Conservation (phyloP, 106 monocot species). For the Dioscorea zingiberensis region DNA sequence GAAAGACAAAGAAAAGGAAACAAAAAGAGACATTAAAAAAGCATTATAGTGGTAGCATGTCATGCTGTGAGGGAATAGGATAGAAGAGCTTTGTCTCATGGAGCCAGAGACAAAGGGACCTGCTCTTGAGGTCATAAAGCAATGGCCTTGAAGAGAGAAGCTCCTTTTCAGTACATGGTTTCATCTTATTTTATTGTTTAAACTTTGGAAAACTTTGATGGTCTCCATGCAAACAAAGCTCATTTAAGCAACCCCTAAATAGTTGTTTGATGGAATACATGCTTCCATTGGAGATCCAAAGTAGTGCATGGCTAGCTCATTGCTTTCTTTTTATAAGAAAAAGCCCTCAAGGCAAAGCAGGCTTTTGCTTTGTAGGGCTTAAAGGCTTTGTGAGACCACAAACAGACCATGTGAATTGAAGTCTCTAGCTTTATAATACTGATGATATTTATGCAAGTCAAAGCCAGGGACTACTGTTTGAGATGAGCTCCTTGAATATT, state of each 20-base stretch:
- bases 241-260: background rate
- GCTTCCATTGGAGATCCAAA: conserved; percentile 9
- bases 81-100: conserved; percentile 2
- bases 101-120: conserved; percentile 19
- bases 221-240: conserved; percentile 1
- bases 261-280: background rate
- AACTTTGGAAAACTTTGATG: no score
- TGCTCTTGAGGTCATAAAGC: conserved; percentile 10
- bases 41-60: conserved; percentile 7
- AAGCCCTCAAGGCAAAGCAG: conserved; percentile 6
- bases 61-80: conserved; percentile 9
- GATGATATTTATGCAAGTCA: conserved; percentile 23
- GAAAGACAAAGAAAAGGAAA: conserved; percentile 37
- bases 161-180: conserved; percentile 6
- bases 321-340: background rate
- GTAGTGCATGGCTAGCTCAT: background rate
- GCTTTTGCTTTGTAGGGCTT: conserved; percentile 4
- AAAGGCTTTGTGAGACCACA: conserved; percentile 11
- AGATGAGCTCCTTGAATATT: conserved; percentile 2
- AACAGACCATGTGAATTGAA: conserved; percentile 32
- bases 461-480: conserved; percentile 24
- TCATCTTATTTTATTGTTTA: conserved; percentile 12
- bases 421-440: no score
- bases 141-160: conserved; percentile 3
- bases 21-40: conserved; percentile 28